phyloP scores from a whole-genome alignment of 2,329 filamentous ascomycete species.

The Trichoderma gracile region DNA sequence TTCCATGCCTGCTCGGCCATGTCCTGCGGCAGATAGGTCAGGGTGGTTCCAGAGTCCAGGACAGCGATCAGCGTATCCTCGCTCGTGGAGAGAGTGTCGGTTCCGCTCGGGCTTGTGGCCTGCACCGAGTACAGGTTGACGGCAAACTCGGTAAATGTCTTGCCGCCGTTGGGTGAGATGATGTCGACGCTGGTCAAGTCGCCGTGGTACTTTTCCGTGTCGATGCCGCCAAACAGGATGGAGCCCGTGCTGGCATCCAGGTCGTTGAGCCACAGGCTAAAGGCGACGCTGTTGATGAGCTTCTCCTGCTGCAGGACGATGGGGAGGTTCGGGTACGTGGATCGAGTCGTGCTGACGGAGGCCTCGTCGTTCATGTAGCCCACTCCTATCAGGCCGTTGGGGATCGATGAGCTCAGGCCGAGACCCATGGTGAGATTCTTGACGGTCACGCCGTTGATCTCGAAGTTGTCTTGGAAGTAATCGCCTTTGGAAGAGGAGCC shows the following conservation, averaged over 20 bases:
- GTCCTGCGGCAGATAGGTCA: slow-evolving; percentile 67
- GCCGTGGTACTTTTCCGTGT: slow-evolving; percentile 71
- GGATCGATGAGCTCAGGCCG: slow-evolving; percentile 54
- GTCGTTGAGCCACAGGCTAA: slow-evolving; percentile 69
- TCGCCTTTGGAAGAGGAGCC: slow-evolving; percentile 57
- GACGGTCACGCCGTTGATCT: slow-evolving; percentile 54
- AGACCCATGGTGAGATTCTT: slow-evolving; percentile 61
- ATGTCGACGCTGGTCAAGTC: slow-evolving; percentile 63
- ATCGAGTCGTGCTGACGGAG: slow-evolving; percentile 33
- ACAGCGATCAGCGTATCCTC: slow-evolving; percentile 59
- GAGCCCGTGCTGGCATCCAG: slow-evolving; percentile 63
- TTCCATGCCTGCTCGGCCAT: slow-evolving; percentile 56
- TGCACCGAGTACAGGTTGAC: slow-evolving; percentile 51
- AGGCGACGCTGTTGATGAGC: slow-evolving; percentile 65
- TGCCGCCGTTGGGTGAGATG: slow-evolving; percentile 43
- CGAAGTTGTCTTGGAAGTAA: slow-evolving; percentile 60
- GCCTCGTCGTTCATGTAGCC: slow-evolving; percentile 60
- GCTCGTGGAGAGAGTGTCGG: slow-evolving; percentile 47
- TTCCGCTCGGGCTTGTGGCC: slow-evolving; percentile 52
- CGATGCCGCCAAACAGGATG: slow-evolving; percentile 79
- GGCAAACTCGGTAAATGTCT: slow-evolving; percentile 48
- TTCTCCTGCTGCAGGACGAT: slow-evolving; percentile 63
- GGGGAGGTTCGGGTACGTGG: slow-evolving; percentile 60
- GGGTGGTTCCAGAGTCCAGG: slow-evolving; percentile 73
- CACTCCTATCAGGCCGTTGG: slow-evolving; percentile 60